Evolutionary conservation across 352 stramenopile genomes (phyloP), one percentile per base, ranked within the genome.

Genomic region (Bremia lactucae): DNA sequence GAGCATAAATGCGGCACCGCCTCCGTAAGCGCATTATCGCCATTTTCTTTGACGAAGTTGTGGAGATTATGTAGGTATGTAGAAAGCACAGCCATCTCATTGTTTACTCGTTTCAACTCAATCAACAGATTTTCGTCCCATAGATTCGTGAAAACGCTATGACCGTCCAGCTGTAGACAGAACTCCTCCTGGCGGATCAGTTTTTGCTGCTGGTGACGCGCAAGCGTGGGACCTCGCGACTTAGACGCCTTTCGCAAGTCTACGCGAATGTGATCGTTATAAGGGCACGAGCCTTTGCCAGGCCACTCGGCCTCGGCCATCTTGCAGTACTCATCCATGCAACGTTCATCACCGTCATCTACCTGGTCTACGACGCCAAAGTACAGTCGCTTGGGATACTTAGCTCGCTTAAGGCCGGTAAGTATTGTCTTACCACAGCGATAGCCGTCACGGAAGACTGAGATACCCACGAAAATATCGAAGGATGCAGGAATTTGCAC

Each of bases 311-410:
- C 55, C 13, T 69, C 59, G 7, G 77, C 59, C 73, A 89, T 83
- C 48, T 77, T 78, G 44, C 79, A 92, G 42, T 64, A 92, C 55
- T 83, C 76, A 34, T 79, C 68, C 25, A 87, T 61, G 47, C 79
- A 92, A 18, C 67, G 68, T 29, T 62, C 55, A 37, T 92, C 79
- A 22, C 67, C 70, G 0, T 60, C 49, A 46, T 87, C 83, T 42
- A 92, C 71, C 42, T 92, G 79, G 55, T 92, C 79, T 23, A 92
- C 71, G 36, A 92, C 61, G 28, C 79, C 79, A 57, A 92, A 88
- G 52, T 70, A 84, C 5, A 92, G 26, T 4, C 74, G 68, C 25
- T 84, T 71, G 2, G 76, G 76, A 44, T 89, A 58, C 51, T 59
- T 69, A 11, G 76, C 70, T 28, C 76, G 74, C 58, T 72, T 83